Percentiles rank a stretch among this genome's conserved stretches.
These are phyloP conservation scores for Trichosanthes truncata DNA, from an alignment of 306 rosid species.

Conservation along the genomic window DNA sequence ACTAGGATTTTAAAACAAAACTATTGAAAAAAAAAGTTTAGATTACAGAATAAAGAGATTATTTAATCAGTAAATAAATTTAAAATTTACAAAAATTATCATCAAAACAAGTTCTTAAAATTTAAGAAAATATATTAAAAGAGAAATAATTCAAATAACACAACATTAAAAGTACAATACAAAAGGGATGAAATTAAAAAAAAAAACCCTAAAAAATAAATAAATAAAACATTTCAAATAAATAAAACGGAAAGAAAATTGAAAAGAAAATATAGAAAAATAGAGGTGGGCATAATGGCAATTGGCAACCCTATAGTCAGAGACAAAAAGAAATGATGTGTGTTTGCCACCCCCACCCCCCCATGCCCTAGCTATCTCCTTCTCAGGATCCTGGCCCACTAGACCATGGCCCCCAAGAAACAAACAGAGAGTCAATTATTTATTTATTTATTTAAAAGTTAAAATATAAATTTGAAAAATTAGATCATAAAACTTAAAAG, in stretches of 20 bases:
- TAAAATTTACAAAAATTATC: too few species aligned
- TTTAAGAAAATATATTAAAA: not conserved
- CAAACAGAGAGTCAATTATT: not conserved
- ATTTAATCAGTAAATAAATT: not conserved
- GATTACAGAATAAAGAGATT: too few species aligned
- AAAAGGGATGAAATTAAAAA: too few species aligned
- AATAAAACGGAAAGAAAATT: too few species aligned
- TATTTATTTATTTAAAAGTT: not conserved
- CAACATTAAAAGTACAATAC: too few species aligned
- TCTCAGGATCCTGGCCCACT: not conserved
- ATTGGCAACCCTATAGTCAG: not conserved
- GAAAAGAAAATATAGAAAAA: not conserved
- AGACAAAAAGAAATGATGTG: conserved; percentile 6
- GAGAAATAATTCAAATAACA: not conserved
- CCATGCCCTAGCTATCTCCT: not conserved
- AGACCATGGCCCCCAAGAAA: not conserved
- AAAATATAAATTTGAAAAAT: not conserved
- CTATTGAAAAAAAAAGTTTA: too few species aligned
- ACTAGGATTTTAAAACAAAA: too few species aligned
- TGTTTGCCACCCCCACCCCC: not conserved
- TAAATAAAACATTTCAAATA: too few species aligned
- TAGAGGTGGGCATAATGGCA: not conserved
- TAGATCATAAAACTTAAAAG: not conserved
- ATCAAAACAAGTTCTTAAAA: too few species aligned
- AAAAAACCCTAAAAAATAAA: too few species aligned